A percentile compares a stretch with the other conserved stretches of the same genome.
Evolutionary conservation across 1,284 basidiomycete species (phyloP).

Genomic region (Sanghuangporus weigelae): DNA sequence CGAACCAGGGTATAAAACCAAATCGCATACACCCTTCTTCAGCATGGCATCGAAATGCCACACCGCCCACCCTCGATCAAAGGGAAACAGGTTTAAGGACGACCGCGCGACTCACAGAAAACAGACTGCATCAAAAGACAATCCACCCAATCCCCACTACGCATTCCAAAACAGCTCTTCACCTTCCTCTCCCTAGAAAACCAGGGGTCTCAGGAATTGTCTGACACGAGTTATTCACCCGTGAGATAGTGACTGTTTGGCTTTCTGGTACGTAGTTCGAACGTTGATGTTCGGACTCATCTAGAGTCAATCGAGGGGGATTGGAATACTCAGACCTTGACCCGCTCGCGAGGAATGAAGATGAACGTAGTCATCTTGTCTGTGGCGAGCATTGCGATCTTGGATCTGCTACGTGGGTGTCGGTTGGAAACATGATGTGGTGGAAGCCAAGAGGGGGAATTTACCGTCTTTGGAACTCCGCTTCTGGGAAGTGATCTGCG

Average conservation of each 20-base stretch:
- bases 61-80: not conserved
- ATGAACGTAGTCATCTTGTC: not conserved
- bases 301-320: not conserved
- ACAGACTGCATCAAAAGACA: not conserved
- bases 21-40: not conserved
- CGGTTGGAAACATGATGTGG: too few species aligned
- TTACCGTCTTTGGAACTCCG: too few species aligned
- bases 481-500: too few species aligned
- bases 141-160: not conserved
- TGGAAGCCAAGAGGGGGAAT: too few species aligned
- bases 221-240: too few species aligned
- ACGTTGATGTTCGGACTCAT: not conserved
- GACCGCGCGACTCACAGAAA: not conserved
- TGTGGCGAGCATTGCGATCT: not conserved
- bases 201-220: not conserved
- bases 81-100: not conserved
- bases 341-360: not conserved
- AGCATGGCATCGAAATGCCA: too few species aligned
- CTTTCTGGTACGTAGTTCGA: not conserved
- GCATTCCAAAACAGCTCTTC: not conserved
- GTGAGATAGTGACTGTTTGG: not conserved
- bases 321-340: slow-evolving; percentile 2
- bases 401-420: not conserved
- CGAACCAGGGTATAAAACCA: not conserved
- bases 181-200: too few species aligned